These are phyloP conservation scores for Phytophthora colocasiae DNA, from an alignment of 352 stramenopile genomes.

Conservation along the genomic window DNA sequence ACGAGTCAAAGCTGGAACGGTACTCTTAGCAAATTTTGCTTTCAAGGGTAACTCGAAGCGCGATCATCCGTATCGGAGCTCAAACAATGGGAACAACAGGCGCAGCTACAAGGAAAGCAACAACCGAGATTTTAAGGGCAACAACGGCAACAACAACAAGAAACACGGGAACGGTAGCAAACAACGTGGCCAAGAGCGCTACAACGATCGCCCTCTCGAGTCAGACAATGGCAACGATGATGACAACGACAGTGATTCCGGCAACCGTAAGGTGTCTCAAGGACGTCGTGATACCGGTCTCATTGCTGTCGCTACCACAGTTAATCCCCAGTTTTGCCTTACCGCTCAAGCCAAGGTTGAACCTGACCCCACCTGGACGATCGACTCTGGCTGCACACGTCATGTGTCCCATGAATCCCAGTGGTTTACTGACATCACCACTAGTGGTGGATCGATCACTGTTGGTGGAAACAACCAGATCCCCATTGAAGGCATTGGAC, in stretches of 20 bases:
- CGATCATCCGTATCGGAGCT: no score
- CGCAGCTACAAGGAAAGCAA: no score
- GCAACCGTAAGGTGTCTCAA: slow-evolving; percentile 6
- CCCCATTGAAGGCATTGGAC: slow-evolving; percentile 16
- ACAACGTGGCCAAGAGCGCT: no score
- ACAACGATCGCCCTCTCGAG: no score
- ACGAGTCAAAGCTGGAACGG: no score
- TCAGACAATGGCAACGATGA: neutral
- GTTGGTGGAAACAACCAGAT: slow-evolving; percentile 20
- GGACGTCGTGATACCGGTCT: neutral
- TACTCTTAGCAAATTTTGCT: no score
- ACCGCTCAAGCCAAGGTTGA: neutral
- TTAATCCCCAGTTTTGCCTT: neutral
- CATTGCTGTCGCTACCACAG: slow-evolving; percentile 8
- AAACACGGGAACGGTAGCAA: no score
- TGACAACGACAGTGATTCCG: neutral
- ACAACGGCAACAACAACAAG: no score
- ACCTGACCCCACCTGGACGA: neutral
- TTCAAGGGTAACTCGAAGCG: no score
- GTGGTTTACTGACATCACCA: slow-evolving; percentile 13
- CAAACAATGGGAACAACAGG: no score
- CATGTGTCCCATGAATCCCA: slow-evolving; percentile 21
- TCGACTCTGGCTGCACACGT: slow-evolving; percentile 20
- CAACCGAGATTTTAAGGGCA: no score
- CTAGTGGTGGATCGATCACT: slow-evolving; percentile 16